Evolutionary conservation across 495 filamentous ascomycete genomes (phyloP), one percentile per base, ranked within the genome.

Genomic region (Trichoderma gamsii): DNA sequence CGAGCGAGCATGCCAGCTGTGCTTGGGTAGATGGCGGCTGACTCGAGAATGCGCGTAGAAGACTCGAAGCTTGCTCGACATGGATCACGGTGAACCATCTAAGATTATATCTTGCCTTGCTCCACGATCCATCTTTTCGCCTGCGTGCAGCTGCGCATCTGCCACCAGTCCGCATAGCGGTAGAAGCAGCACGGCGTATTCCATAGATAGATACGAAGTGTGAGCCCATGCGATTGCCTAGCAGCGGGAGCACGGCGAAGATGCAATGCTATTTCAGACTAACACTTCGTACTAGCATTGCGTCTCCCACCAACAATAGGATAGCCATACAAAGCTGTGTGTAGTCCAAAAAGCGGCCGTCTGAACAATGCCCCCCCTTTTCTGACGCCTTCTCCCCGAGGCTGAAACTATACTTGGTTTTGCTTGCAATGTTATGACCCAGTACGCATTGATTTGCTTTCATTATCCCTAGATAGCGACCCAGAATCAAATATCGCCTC

Each of bases 51-150:
- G 18, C 49, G 49, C 49, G 49, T 52, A 25, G 49, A 52, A 52
- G 18, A 9, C 18, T 32, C 15, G 25, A 32, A 61, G 56, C 56
- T 61, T 52, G 49, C 16, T 29, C 56, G 56, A 61, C 56, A 61
- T 61, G 56, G 56, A 61, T 61, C 56, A 21, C 56, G 23, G 56
- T 61, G 56, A 61, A 61, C 56, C 56, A 61, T 61, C 56, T 61
- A 29, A 61, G 56, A 61, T 61, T 61, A 61, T 61, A 61, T 61
- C 56, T 61, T 61, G 56, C 56, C 56, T 38, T 61, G 56, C 56
- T 25, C 56, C 56, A 61, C 56, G 56, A 61, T 61, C 27, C 56
- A 61, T 29, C 56, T 52, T 52, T 52, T 56, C 56, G 56, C 56
- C 56, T 61, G 56, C 56, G 35, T 61, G 56, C 56, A 61, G 56